Conservation (phyloP, 768 basidiomycete species). For the Tylopilus sp. region DNA sequence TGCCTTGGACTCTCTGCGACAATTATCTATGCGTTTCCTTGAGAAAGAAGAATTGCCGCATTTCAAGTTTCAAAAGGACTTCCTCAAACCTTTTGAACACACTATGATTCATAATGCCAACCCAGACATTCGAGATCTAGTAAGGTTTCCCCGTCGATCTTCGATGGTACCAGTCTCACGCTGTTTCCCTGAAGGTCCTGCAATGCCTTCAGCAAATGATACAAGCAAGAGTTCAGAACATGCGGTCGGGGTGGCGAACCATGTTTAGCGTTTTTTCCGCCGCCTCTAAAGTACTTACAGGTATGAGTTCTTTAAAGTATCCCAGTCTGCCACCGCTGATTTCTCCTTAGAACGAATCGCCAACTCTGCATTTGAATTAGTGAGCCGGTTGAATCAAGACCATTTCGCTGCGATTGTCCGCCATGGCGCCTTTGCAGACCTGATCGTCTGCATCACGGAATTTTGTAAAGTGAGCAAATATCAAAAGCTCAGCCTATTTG, state of each 20-base stretch:
- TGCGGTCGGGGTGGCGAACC: slow-evolving; percentile 98
- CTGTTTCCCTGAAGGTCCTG: slow-evolving; percentile 58
- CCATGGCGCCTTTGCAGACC: slow-evolving; percentile 91
- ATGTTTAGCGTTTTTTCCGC: slow-evolving; percentile 99
- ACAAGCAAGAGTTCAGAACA: slow-evolving; percentile 88
- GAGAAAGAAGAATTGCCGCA: slow-evolving; percentile 98
- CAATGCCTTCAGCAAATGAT: slow-evolving; percentile 99
- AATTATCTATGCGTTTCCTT: slow-evolving; percentile 96
- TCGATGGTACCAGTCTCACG: not conserved
- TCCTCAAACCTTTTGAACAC: slow-evolving; percentile 95
- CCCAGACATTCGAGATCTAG: slow-evolving; percentile 96
- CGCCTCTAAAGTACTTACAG: slow-evolving; percentile 88
- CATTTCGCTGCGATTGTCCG: slow-evolving; percentile 90
- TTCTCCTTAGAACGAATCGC: slow-evolving; percentile 72
- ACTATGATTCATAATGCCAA: slow-evolving; percentile 97
- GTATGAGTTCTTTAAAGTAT: slow-evolving; percentile 37
- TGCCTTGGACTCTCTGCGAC: slow-evolving; percentile 92
- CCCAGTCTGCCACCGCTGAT: not conserved
- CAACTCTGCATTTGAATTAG: slow-evolving; percentile 93
- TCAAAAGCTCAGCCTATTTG: slow-evolving; percentile 94
- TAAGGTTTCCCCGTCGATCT: slow-evolving; percentile 27
- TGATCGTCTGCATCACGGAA: slow-evolving; percentile 96
- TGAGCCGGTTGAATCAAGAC: slow-evolving; percentile 84
- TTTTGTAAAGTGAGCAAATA: slow-evolving; percentile 99
- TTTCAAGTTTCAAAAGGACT: slow-evolving; percentile 99